phyloP scores from a whole-genome alignment of 805 yeast species.

The Sugiyamaella americana region DNA sequence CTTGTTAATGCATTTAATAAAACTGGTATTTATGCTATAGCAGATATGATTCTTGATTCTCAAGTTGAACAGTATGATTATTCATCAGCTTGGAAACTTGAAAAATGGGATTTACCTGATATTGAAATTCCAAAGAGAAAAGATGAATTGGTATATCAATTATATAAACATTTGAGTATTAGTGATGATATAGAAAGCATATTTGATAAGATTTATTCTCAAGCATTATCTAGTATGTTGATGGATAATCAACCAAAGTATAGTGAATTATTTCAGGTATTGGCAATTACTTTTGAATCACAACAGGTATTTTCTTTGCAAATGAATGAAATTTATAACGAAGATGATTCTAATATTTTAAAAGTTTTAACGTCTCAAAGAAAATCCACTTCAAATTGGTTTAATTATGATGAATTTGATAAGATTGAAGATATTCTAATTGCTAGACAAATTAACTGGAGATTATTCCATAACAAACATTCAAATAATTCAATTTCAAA shows the following conservation, averaged over 20 bases:
- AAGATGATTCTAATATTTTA: neutral
- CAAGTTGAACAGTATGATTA: slow-evolving; percentile 26
- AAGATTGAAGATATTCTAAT: slow-evolving; percentile 9
- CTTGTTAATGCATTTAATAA: slow-evolving; percentile 38
- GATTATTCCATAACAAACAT: slow-evolving; percentile 2
- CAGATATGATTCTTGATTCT: slow-evolving; percentile 41
- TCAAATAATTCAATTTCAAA: too few species aligned
- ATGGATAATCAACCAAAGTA: neutral
- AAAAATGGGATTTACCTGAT: slow-evolving; percentile 67
- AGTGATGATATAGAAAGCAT: neutral
- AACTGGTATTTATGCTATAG: slow-evolving; percentile 54
- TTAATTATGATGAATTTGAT: neutral
- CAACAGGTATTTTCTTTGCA: neutral
- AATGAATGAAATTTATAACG: too few species aligned
- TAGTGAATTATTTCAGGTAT: neutral
- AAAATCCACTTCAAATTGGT: slow-evolving; percentile 2
- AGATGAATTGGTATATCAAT: slow-evolving; percentile 45
- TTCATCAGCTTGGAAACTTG: slow-evolving; percentile 71
- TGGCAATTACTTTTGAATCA: neutral
- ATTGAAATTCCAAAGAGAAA: slow-evolving; percentile 30
- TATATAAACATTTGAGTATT: slow-evolving; percentile 35
- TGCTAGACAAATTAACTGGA: slow-evolving; percentile 13
- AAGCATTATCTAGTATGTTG: neutral
- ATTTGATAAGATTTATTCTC: neutral
- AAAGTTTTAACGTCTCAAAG: neutral